Percentiles rank a stretch among this genome's conserved stretches.
These are phyloP conservation scores for Pythium volutum DNA, from an alignment of 352 stramenopile species.

Conservation along the genomic window DNA sequence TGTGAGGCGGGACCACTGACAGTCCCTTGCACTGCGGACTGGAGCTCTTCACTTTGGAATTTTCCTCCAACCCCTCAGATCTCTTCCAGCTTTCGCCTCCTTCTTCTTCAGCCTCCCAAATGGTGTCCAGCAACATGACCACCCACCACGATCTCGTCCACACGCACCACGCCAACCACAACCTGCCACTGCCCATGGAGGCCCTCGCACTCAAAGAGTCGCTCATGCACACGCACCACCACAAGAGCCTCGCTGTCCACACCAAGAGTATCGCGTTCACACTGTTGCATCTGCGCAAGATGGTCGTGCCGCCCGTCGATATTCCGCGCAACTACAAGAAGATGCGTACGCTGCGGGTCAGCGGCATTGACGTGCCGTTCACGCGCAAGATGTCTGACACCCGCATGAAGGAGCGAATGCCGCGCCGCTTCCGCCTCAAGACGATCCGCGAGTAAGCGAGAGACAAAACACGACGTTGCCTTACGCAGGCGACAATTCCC, in stretches of 20 bases:
- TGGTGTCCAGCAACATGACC: constrained; percentile 19
- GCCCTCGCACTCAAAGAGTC: constrained; percentile 44
- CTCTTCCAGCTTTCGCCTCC: neutral
- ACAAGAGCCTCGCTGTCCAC: constrained; percentile 33
- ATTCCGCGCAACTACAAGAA: constrained; percentile 42
- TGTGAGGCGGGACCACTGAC: neutral
- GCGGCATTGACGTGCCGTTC: constrained; percentile 50
- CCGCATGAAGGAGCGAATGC: constrained; percentile 26
- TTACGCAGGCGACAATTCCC: neutral
- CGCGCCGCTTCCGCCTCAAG: constrained; percentile 18
- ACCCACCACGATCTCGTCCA: constrained; percentile 15
- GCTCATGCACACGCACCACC: constrained; percentile 26
- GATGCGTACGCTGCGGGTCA: constrained; percentile 29
- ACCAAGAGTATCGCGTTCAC: constrained; percentile 41
- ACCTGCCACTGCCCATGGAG: constrained; percentile 27
- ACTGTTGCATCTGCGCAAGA: constrained; percentile 44
- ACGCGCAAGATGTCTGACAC: constrained; percentile 56
- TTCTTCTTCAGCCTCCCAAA: neutral
- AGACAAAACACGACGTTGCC: neutral
- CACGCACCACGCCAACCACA: constrained; percentile 6
- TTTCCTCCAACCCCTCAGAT: neutral
- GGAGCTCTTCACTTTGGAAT: constrained; percentile 8
- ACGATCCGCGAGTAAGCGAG: constrained; percentile 20
- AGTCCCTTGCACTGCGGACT: neutral
- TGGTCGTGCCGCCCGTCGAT: constrained; percentile 44